Evolutionary conservation across 1,284 basidiomycete genomes (phyloP), one percentile per base, ranked within the genome.

Genomic region (Sphagnurus paluster): DNA sequence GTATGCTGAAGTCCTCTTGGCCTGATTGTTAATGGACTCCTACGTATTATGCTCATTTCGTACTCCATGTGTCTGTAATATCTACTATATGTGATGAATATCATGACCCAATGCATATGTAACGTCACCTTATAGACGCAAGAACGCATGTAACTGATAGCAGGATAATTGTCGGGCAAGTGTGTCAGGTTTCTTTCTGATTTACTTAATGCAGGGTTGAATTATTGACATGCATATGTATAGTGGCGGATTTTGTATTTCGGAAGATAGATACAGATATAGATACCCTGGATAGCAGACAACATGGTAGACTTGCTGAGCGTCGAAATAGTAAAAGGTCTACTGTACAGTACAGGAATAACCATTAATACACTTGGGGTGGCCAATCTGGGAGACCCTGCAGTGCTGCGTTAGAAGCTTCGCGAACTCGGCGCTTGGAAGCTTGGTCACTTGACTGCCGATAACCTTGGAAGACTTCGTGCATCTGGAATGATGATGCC

Each of bases 311-410:
- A 29, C 24, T 37, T 37, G 16, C 35, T 26, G 14, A 10, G n/a
- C n/a, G n/a, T 4, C 2, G 23, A 38, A 26, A 7, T 20, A n/a
- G 8, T 29, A 16, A 16, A n/a, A 33, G 11, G 16, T 4, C 30
- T 14, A 39, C 14, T 14, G 30, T 19, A 7, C 11, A 30, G 29
- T 32, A 41, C 39, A 32, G 11, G 14, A 21, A 28, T 24, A 32
- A 13, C 30, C 11, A n/a, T 42, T 30, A 55, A 23, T 50, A 52
- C 13, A 53, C 19, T 19, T 49, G 46, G 8, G 56, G 48, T 6
- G 81, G 81, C 80, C 79, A 84, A 48, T 79, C 77, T 6, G 81
- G 81, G 20, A 84, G 60, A 33, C 69, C 67, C 32, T 73, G 68
- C 39, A 84, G 55, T 3, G 82, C 77, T 24, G 80, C 79, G 51